phyloP scores from a whole-genome alignment of 257 asterid genomes.

The Solanum ossicruentum region DNA sequence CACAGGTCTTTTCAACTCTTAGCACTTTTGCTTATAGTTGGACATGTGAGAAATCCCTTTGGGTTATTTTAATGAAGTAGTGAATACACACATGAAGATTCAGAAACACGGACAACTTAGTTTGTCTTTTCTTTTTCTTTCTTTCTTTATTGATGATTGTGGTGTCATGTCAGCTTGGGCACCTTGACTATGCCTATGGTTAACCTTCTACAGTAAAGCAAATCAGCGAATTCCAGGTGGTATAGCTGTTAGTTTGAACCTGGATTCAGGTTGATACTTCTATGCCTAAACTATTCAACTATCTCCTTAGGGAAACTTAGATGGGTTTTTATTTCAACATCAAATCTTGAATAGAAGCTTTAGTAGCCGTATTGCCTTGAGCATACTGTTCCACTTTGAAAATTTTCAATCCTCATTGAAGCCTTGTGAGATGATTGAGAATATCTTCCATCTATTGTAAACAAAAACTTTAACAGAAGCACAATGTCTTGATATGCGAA shows the following conservation, averaged over 20 bases:
- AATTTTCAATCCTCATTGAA: not conserved
- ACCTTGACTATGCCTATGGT: not conserved
- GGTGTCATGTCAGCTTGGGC: not conserved
- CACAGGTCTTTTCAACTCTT: too few relatives aligned
- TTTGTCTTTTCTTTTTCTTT: not conserved
- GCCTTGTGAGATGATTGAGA: not conserved
- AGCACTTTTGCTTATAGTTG: not conserved
- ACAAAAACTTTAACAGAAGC: not conserved
- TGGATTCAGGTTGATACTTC: not conserved
- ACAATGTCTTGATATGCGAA: not conserved
- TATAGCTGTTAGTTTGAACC: not conserved
- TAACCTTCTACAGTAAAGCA: not conserved
- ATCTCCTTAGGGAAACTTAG: not conserved
- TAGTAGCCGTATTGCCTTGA: not conserved
- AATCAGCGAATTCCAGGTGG: not conserved
- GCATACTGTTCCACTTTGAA: not conserved
- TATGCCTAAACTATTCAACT: not conserved
- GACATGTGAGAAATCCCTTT: not conserved
- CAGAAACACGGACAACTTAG: not conserved
- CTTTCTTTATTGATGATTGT: not conserved
- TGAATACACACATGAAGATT: not conserved
- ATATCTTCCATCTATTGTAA: not conserved
- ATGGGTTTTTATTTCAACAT: not conserved
- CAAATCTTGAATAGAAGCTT: not conserved
- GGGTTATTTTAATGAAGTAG: not conserved